Percentiles rank a stretch among this genome's conserved stretches.
Conservation (phyloP, 805 yeast genomes). For the Myxozyma kluyveri region DNA sequence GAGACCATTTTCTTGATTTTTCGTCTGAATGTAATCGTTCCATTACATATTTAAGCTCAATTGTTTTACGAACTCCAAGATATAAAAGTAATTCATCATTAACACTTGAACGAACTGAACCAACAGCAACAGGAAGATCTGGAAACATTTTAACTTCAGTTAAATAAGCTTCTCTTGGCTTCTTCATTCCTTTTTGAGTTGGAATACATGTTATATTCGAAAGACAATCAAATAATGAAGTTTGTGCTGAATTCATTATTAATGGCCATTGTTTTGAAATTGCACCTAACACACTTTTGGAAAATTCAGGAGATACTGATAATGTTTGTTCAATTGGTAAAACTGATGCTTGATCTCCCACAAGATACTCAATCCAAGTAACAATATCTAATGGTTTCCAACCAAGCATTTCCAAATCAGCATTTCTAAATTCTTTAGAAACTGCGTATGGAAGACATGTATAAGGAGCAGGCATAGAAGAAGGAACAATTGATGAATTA, state of each 20-base stretch:
- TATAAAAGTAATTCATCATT: conserved; percentile 32
- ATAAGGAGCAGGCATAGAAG: conserved; percentile 36
- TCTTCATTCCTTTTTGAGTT: conserved; percentile 40
- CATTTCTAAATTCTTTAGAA: conserved; percentile 21
- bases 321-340: conserved; percentile 28
- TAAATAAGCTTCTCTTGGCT: conserved; percentile 39
- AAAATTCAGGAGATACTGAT: conserved; percentile 32
- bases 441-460: conserved; percentile 36
- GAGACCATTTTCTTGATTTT: conserved; percentile 37
- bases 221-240: conserved; percentile 22
- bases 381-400: conserved; percentile 32
- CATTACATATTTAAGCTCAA: conserved; percentile 41
- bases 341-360: conserved; percentile 1
- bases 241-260: conserved; percentile 10
- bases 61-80: conserved; percentile 41
- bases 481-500: conserved; percentile 30
- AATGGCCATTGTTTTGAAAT: conserved; percentile 34
- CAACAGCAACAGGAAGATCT: conserved; percentile 38
- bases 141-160: conserved; percentile 39
- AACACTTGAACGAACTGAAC: conserved; percentile 24
- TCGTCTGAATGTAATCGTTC: conserved; percentile 35
- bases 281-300: conserved; percentile 32
- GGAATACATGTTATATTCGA: conserved; percentile 37
- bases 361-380: conserved; percentile 32
- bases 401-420: conserved; percentile 32